Conservation (phyloP, 148 eudicot genomes). For the Dianthus caryophyllus region DNA sequence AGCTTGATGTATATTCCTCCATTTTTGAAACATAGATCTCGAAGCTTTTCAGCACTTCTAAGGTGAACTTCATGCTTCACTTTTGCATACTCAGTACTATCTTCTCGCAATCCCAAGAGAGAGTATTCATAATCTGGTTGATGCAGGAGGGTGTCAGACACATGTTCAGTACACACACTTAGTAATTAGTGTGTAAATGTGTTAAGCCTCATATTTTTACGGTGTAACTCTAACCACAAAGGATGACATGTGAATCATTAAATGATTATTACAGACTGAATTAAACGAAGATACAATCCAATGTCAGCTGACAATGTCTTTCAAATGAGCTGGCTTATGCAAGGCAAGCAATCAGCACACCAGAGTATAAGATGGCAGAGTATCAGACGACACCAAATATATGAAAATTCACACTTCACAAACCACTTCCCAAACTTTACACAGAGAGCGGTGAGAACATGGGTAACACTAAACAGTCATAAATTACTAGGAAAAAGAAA, state of each 20-base stretch:
- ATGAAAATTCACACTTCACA: neutral
- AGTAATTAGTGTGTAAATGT: neutral
- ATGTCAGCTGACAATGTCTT: neutral
- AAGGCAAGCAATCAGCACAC: neutral
- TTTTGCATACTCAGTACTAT: slow-evolving; percentile 61
- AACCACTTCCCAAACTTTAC: neutral
- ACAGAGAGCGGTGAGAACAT: neutral
- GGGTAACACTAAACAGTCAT: no score
- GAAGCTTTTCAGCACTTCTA: slow-evolving; percentile 77
- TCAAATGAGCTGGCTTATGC: neutral
- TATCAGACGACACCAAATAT: neutral
- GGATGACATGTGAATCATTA: neutral
- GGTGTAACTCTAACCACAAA: neutral
- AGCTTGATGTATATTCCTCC: slow-evolving; percentile 98
- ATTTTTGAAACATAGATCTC: slow-evolving; percentile 88
- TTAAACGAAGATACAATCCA: neutral
- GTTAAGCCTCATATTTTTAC: neutral
- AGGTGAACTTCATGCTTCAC: slow-evolving; percentile 70
- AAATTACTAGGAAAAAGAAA: no score
- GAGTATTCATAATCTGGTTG: slow-evolving; percentile 82
- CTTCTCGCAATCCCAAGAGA: slow-evolving; percentile 81
- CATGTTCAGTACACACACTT: neutral
- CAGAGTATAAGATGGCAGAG: neutral
- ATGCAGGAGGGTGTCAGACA: slow-evolving; percentile 13
- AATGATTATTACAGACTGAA: neutral